A percentile compares a stretch with the other conserved stretches of the same genome.
Evolutionary conservation across 352 stramenopile genomes (phyloP).

Genomic region (Globisporangium nodosum): DNA sequence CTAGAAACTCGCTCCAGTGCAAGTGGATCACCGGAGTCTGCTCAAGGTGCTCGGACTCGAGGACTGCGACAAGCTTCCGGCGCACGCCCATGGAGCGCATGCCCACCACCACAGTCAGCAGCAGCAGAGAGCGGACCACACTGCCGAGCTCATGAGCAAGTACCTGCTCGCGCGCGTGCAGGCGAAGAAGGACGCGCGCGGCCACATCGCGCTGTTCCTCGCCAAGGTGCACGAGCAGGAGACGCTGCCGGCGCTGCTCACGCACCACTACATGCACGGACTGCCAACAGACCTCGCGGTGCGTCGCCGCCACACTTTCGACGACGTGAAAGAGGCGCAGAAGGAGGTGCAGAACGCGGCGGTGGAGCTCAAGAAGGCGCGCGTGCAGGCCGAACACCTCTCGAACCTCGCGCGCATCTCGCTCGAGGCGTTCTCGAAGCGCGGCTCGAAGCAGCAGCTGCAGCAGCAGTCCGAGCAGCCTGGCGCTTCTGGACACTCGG

Average conservation of each 20-base stretch:
- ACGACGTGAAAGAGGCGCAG: conserved; percentile 71
- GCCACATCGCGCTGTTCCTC: conserved; percentile 44
- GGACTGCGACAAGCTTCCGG: conserved; percentile 14
- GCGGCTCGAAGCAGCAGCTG: conserved; percentile 10
- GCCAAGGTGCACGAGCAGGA: conserved; percentile 70
- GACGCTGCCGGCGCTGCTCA: conserved; percentile 41
- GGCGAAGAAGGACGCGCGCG: conserved; percentile 39
- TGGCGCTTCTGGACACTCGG: conserved; percentile 14
- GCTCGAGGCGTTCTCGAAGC: conserved; percentile 50
- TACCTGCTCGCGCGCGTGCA: conserved; percentile 73
- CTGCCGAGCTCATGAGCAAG: conserved; percentile 47
- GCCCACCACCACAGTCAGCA: neutral
- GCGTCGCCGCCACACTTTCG: conserved; percentile 73
- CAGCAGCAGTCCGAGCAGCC: neutral
- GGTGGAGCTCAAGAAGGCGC: conserved; percentile 67
- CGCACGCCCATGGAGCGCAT: conserved; percentile 3
- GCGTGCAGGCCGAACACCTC: conserved; percentile 63
- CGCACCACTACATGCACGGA: conserved; percentile 17
- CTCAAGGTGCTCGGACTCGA: conserved; percentile 31
- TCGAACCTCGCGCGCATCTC: conserved; percentile 69
- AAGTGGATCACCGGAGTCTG: conserved; percentile 52
- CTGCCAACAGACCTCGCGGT: conserved; percentile 47
- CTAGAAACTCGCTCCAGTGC: conserved; percentile 39
- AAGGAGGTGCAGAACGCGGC: conserved; percentile 64
- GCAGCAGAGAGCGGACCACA: conserved; percentile 4